Evolutionary conservation across 768 basidiomycete genomes (phyloP).

Genomic region (Boletus barrowsii): DNA sequence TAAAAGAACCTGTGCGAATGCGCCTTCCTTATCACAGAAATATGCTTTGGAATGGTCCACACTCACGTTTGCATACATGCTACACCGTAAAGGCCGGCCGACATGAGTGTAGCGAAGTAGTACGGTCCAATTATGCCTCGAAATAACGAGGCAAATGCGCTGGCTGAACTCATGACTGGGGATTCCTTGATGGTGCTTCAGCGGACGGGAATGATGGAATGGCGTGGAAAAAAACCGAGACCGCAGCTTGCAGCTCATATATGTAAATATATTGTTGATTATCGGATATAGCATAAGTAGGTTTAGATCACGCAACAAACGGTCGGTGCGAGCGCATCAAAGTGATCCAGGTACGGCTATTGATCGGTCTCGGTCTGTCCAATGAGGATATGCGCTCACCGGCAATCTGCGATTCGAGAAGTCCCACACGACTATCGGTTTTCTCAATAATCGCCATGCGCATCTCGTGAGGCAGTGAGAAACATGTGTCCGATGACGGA

Average conservation of each 20-base stretch:
- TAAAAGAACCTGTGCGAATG: slow-evolving; percentile 6
- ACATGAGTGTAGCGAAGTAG: not conserved
- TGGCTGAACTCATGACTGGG: not conserved
- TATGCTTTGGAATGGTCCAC: not conserved
- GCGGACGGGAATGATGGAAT: not conserved
- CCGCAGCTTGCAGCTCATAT: not conserved
- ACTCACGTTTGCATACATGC: slow-evolving; percentile 16
- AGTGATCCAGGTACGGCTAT: too few relatives aligned
- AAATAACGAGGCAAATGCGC: not conserved
- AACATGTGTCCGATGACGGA: too few relatives aligned
- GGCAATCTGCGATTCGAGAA: too few relatives aligned
- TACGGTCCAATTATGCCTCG: not conserved
- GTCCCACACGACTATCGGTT: too few relatives aligned
- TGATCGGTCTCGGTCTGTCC: too few relatives aligned
- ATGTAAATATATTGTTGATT: not conserved
- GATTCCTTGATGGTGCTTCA: not conserved
- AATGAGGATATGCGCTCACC: too few relatives aligned
- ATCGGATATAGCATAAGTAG: not conserved
- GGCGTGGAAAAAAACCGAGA: not conserved
- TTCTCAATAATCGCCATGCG: too few relatives aligned
- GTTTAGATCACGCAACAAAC: too few relatives aligned
- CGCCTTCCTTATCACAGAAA: too few relatives aligned
- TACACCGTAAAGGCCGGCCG: not conserved
- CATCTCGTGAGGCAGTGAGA: too few relatives aligned
- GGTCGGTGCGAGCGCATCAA: too few relatives aligned